Conservation (phyloP, 164 flowering plant genomes). For the Buxus sempervirens region DNA sequence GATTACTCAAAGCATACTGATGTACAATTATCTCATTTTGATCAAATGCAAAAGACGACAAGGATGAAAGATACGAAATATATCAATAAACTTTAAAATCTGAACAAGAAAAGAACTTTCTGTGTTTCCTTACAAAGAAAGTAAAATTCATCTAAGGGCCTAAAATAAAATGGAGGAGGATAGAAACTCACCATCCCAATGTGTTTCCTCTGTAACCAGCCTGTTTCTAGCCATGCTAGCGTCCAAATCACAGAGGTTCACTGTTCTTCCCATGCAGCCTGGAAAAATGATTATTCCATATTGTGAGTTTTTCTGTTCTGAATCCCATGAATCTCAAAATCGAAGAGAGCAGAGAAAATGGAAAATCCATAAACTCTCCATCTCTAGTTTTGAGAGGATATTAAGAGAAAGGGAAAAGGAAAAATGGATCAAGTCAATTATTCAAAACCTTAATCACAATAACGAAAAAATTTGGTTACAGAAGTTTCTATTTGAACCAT, state of each 20-base stretch:
- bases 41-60: too few species aligned
- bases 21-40: too few species aligned
- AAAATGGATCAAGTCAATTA: neutral
- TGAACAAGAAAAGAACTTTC: too few species aligned
- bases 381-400: neutral
- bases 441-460: neutral
- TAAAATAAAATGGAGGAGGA: neutral
- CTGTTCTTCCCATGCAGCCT: conserved; percentile 91
- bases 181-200: conserved; percentile 51
- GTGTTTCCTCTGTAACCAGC: conserved; percentile 66
- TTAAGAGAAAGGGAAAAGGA: neutral
- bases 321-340: conserved; percentile 48
- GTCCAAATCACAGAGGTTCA: conserved; percentile 70
- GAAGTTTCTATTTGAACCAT: neutral
- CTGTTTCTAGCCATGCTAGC: conserved; percentile 46
- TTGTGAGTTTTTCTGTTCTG: conserved; percentile 37
- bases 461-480: neutral
- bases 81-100: too few species aligned
- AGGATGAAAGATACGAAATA: too few species aligned
- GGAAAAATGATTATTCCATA: conserved; percentile 53
- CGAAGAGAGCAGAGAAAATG: conserved; percentile 22
- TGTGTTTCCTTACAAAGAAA: neutral
- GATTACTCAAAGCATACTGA: too few species aligned
- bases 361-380: neutral
- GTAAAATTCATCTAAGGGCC: neutral